phyloP scores from a whole-genome alignment of 495 filamentous ascomycete species.

The Aspergillus mulundensis region DNA sequence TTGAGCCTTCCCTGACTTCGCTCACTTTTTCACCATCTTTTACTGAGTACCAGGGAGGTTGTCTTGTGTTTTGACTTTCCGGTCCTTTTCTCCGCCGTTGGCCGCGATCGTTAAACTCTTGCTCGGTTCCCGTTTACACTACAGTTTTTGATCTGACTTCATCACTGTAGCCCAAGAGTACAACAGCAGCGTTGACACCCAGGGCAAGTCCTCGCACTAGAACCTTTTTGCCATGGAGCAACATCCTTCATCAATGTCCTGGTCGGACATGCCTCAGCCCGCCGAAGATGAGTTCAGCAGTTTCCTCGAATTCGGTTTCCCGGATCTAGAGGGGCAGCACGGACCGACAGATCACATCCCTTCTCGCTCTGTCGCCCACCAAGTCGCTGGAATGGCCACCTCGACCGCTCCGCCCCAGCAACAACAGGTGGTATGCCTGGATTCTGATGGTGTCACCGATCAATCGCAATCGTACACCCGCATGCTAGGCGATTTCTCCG shows the following conservation, averaged over 20 bases:
- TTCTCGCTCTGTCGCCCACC: constrained; percentile 29
- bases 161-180: constrained; percentile 2
- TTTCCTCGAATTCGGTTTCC: constrained; percentile 51
- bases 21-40: background rate
- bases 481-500: constrained; percentile 33
- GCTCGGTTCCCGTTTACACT: background rate
- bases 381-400: constrained; percentile 30
- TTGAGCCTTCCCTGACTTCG: constrained; percentile 1
- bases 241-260: constrained; percentile 33
- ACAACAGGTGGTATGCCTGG: constrained; percentile 24
- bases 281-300: constrained; percentile 51
- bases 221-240: constrained; percentile 33
- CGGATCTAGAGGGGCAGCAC: constrained; percentile 45
- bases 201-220: background rate
- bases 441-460: constrained; percentile 23
- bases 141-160: background rate
- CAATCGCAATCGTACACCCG: constrained; percentile 29
- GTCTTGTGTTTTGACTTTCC: background rate
- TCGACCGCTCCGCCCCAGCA: constrained; percentile 26
- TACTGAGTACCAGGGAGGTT: background rate
- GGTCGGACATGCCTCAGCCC: constrained; percentile 35
- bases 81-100: constrained; percentile 1
- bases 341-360: constrained; percentile 32
- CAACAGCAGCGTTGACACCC: background rate
- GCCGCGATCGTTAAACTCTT: background rate